Conservation (phyloP, 495 filamentous ascomycete species). For the Talaromyces adpressus region DNA sequence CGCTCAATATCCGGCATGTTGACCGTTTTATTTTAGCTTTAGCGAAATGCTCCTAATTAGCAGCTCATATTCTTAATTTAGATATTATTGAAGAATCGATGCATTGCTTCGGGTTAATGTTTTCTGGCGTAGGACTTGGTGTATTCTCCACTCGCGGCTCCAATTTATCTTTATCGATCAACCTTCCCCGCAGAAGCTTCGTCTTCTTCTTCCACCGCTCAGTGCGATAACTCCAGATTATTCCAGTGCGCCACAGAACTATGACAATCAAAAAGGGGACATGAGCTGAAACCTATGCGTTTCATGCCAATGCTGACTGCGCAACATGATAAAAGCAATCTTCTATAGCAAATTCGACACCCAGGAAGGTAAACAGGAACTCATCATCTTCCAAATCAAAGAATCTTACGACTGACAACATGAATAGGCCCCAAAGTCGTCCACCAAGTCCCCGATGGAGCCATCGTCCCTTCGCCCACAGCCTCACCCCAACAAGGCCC, state of each 20-base stretch:
- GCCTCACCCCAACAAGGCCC: conserved; percentile 48
- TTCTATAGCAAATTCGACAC: conserved; percentile 94
- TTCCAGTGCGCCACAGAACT: background rate
- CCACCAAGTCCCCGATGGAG: conserved; percentile 53
- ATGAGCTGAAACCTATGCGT: background rate
- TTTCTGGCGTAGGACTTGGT: no score
- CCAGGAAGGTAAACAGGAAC: conserved; percentile 58
- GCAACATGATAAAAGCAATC: conserved; percentile 75
- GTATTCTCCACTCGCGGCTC: background rate
- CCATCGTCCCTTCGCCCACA: conserved; percentile 56
- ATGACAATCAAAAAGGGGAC: background rate
- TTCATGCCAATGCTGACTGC: background rate
- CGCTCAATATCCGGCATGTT: conserved; percentile 7
- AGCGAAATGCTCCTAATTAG: background rate
- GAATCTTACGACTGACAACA: background rate
- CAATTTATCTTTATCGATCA: background rate
- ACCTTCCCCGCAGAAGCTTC: conserved; percentile 6
- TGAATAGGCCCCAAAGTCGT: conserved; percentile 63
- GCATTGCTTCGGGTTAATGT: background rate
- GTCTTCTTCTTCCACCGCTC: background rate
- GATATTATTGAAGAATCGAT: background rate
- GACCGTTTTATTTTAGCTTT: background rate
- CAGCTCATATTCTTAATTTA: background rate
- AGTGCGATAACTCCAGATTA: background rate
- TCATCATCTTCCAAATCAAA: background rate